Conservation (phyloP, 352 stramenopile genomes). For the Hyaloperonospora arabidopsidis region DNA sequence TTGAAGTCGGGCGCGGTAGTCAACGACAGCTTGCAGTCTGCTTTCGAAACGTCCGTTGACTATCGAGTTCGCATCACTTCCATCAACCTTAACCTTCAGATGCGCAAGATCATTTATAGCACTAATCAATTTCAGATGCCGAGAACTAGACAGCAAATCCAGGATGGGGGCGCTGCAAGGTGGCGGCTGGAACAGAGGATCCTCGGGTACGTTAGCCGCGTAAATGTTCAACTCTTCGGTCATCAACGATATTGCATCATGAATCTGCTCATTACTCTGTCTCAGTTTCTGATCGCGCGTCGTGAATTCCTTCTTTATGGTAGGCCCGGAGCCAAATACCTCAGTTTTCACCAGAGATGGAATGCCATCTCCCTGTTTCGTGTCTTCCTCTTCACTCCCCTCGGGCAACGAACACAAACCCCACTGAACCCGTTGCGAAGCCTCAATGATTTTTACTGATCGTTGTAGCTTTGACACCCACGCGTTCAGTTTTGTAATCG, state of each 20-base stretch:
- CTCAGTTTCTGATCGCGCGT: slow-evolving; percentile 64
- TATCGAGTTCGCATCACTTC: slow-evolving; percentile 14
- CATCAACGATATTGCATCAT: slow-evolving; percentile 51
- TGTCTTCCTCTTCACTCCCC: slow-evolving; percentile 24
- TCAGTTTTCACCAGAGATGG: slow-evolving; percentile 36
- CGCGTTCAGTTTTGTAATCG: slow-evolving; percentile 66
- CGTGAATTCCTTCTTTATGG: slow-evolving; percentile 71
- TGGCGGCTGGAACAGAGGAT: slow-evolving; percentile 45
- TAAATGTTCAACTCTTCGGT: slow-evolving; percentile 70
- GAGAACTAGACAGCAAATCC: slow-evolving; percentile 63
- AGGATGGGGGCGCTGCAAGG: slow-evolving; percentile 47
- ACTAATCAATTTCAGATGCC: slow-evolving; percentile 62
- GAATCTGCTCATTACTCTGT: slow-evolving; percentile 44
- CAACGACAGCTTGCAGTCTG: slow-evolving; percentile 60
- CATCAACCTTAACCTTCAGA: slow-evolving; percentile 34
- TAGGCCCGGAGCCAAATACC: slow-evolving; percentile 49
- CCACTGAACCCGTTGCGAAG: slow-evolving; percentile 70
- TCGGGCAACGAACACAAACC: slow-evolving; percentile 12
- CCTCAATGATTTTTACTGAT: slow-evolving; percentile 72
- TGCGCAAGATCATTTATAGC: slow-evolving; percentile 71
- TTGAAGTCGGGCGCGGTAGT: slow-evolving; percentile 61
- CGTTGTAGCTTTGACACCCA: slow-evolving; percentile 67
- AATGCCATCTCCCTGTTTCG: slow-evolving; percentile 14
- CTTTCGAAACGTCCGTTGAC: slow-evolving; percentile 40
- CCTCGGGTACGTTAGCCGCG: slow-evolving; percentile 32